phyloP scores from a whole-genome alignment of 75 land plant species.

The Sequoiadendron giganteum region DNA sequence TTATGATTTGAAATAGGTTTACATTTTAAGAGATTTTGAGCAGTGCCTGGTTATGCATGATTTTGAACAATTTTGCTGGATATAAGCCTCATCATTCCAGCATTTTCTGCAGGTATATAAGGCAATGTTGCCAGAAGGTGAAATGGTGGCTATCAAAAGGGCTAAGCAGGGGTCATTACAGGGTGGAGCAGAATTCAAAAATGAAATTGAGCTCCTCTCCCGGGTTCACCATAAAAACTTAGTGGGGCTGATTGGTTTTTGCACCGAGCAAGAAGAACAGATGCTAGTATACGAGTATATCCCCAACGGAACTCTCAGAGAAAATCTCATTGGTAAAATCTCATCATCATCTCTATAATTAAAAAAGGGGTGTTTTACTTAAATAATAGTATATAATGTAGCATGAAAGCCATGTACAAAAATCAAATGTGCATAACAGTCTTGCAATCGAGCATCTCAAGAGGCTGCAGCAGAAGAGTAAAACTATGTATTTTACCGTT shows the following conservation, averaged over 20 bases:
- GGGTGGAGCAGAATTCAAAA: constrained; percentile 36
- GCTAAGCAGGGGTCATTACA: constrained; percentile 61
- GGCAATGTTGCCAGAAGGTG: constrained; percentile 49
- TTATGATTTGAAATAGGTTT: not conserved
- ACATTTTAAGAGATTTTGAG: not conserved
- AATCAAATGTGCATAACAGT: not conserved
- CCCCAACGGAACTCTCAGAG: constrained; percentile 33
- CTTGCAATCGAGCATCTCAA: not conserved
- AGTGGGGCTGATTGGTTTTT: constrained; percentile 40
- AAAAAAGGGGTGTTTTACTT: not conserved
- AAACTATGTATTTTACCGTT: too few species aligned
- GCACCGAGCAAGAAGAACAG: constrained; percentile 41
- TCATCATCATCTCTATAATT: not conserved
- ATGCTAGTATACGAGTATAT: constrained; percentile 51
- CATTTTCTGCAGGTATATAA: constrained; percentile 62
- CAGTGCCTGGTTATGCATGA: not conserved
- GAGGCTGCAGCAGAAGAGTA: too few species aligned
- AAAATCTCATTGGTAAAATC: constrained; percentile 29
- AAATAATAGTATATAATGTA: constrained; percentile 12
- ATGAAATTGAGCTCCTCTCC: constrained; percentile 40
- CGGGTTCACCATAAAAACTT: constrained; percentile 46
- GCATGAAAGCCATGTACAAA: not conserved
- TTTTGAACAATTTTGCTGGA: not conserved
- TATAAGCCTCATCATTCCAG: not conserved
- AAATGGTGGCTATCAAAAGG: constrained; percentile 78